A percentile compares a stretch with the other conserved stretches of the same genome.
Evolutionary conservation across 495 filamentous ascomycete species (phyloP).

Genomic region (Apodospora peruviana): DNA sequence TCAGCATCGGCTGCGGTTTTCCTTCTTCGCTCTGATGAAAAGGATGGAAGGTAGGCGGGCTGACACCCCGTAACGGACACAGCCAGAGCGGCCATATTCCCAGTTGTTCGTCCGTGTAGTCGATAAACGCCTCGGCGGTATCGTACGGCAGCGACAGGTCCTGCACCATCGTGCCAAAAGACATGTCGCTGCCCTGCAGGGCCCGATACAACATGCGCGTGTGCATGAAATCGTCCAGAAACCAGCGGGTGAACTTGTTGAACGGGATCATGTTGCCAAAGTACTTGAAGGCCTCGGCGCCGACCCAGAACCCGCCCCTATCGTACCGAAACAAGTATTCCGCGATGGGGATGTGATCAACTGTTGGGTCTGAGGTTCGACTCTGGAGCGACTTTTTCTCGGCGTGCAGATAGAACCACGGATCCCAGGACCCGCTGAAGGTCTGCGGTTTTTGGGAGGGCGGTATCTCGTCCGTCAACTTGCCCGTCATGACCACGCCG

Average conservation of each 20-base stretch:
- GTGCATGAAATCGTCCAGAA: constrained; percentile 59
- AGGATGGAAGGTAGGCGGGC: constrained; percentile 43
- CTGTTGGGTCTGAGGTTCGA: not conserved
- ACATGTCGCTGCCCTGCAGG: constrained; percentile 50
- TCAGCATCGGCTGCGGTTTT: constrained; percentile 52
- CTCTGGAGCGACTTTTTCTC: constrained; percentile 28
- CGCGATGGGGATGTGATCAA: constrained; percentile 43
- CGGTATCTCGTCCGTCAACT: constrained; percentile 38
- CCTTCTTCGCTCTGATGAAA: too few relatives aligned
- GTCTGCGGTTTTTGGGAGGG: constrained; percentile 23
- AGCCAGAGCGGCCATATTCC: constrained; percentile 56
- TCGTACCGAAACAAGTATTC: constrained; percentile 58
- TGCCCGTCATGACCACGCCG: constrained; percentile 50
- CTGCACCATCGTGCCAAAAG: constrained; percentile 49
- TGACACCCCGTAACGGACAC: constrained; percentile 45
- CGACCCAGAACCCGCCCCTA: constrained; percentile 57
- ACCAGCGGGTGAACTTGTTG: constrained; percentile 47
- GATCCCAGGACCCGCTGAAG: constrained; percentile 42
- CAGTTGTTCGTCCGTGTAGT: constrained; percentile 43
- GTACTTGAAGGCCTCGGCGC: constrained; percentile 48
- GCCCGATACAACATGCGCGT: constrained; percentile 60
- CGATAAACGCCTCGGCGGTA: constrained; percentile 45
- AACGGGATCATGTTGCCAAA: constrained; percentile 47
- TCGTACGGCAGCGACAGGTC: constrained; percentile 51
- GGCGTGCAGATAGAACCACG: constrained; percentile 51